phyloP scores from a whole-genome alignment of 345 rosid genomes.

The Hevea brasiliensis region DNA sequence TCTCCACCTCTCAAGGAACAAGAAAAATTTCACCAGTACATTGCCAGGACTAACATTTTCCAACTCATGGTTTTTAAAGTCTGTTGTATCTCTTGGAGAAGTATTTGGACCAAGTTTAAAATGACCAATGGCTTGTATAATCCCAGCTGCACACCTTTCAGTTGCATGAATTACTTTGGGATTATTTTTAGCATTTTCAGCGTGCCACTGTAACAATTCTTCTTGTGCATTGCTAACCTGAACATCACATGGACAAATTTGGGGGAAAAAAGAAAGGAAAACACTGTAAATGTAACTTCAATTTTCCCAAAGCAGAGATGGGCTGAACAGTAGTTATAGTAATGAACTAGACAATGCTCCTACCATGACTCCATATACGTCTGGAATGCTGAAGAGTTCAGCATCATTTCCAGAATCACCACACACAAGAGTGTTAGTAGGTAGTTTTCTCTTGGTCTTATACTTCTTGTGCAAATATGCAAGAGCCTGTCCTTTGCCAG shows the following conservation, averaged over 20 bases:
- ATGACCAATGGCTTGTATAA: constrained; percentile 86
- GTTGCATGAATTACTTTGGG: constrained; percentile 78
- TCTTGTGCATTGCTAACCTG: constrained; percentile 99
- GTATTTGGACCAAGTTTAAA: constrained; percentile 82
- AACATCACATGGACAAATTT: neutral
- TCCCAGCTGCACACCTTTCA: constrained; percentile 92
- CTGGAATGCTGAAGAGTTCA: constrained; percentile 87
- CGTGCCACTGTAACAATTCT: constrained; percentile 90
- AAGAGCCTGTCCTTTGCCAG: constrained; percentile 98
- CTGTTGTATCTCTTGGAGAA: constrained; percentile 79
- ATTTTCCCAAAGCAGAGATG: neutral
- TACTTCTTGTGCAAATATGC: constrained; percentile 80
- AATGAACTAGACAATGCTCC: constrained; percentile 20
- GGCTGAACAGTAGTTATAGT: neutral
- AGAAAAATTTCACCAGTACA: constrained; percentile 67
- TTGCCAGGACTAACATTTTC: constrained; percentile 48
- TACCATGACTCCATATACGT: constrained; percentile 92
- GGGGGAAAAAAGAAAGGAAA: neutral
- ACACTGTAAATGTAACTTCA: constrained; percentile 5
- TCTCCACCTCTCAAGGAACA: constrained; percentile 90
- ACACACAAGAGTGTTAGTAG: constrained; percentile 80
- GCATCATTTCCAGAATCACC: constrained; percentile 99
- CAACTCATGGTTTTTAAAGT: constrained; percentile 33
- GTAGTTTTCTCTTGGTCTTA: constrained; percentile 63
- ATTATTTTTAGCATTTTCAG: constrained; percentile 79